Evolutionary conservation across 1,284 basidiomycete species (phyloP).

Genomic region (Chalciporus sp.): DNA sequence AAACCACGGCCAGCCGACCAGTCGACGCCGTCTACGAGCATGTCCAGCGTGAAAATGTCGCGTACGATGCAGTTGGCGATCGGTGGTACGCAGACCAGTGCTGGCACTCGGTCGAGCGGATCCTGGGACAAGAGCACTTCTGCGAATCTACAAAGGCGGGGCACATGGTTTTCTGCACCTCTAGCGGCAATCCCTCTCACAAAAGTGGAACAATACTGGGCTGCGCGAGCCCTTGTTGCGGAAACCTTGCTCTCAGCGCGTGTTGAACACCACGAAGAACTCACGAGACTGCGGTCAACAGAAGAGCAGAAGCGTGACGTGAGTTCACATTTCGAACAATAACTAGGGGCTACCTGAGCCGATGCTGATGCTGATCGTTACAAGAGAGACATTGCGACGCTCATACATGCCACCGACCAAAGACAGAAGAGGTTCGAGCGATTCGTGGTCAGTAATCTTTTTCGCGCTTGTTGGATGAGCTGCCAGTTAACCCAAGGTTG

Average conservation of each 20-base stretch:
- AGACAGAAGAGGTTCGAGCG: slow-evolving; percentile 51
- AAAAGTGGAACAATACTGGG: slow-evolving; percentile 60
- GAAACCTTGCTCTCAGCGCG: slow-evolving; percentile 55
- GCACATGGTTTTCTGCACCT: slow-evolving; percentile 18
- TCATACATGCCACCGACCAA: slow-evolving; percentile 44
- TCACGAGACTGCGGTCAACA: slow-evolving; percentile 40
- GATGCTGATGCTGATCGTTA: background rate
- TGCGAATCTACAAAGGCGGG: slow-evolving; percentile 7
- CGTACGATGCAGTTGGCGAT: slow-evolving; percentile 36
- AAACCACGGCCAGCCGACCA: slow-evolving; percentile 23
- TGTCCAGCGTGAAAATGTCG: slow-evolving; percentile 17
- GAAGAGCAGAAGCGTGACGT: slow-evolving; percentile 52
- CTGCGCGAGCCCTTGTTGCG: slow-evolving; percentile 58
- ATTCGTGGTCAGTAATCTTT: slow-evolving; percentile 47
- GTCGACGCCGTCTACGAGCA: background rate
- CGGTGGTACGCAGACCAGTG: slow-evolving; percentile 6
- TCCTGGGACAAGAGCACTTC: background rate
- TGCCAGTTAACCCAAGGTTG: slow-evolving; percentile 17
- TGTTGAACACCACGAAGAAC: slow-evolving; percentile 48
- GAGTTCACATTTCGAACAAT: slow-evolving; percentile 20
- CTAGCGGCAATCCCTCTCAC: slow-evolving; percentile 33
- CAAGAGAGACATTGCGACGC: slow-evolving; percentile 45
- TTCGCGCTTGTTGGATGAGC: background rate
- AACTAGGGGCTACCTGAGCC: background rate
- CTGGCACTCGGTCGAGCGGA: background rate